These are phyloP conservation scores for Stentor roeselii DNA, from an alignment of 73 alveolate species.

Conservation along the genomic window DNA sequence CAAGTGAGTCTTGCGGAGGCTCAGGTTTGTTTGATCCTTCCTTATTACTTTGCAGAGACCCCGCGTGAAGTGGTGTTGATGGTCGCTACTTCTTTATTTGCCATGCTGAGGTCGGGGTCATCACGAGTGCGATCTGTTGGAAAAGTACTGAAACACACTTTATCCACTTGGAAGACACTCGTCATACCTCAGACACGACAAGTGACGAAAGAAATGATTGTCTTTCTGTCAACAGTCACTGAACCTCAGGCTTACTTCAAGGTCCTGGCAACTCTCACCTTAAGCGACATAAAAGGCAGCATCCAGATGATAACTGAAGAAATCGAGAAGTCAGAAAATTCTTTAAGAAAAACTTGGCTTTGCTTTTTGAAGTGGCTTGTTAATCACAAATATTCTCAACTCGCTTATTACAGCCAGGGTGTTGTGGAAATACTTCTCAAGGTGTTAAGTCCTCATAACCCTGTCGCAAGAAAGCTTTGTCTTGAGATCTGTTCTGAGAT, in stretches of 20 bases:
- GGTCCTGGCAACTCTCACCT: neutral
- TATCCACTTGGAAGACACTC: neutral
- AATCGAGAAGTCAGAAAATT: neutral
- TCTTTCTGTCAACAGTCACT: too few relatives aligned
- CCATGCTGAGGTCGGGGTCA: neutral
- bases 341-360: neutral
- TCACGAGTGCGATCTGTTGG: neutral
- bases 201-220: neutral
- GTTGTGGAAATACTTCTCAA: slow-evolving; percentile 34
- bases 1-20: neutral
- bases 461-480: slow-evolving; percentile 51
- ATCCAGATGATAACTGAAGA: neutral
- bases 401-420: neutral
- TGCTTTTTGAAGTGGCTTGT: neutral
- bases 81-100: neutral
- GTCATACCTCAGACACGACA: neutral
- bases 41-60: neutral
- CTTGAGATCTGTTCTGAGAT: slow-evolving; percentile 44
- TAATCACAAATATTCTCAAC: neutral
- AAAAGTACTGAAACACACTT: neutral
- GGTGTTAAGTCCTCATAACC: slow-evolving; percentile 57
- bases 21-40: neutral
- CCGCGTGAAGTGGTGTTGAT: neutral
- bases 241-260: neutral
- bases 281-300: neutral